Conservation (phyloP, 495 filamentous ascomycete species). For the Penicillium cinerascens region DNA sequence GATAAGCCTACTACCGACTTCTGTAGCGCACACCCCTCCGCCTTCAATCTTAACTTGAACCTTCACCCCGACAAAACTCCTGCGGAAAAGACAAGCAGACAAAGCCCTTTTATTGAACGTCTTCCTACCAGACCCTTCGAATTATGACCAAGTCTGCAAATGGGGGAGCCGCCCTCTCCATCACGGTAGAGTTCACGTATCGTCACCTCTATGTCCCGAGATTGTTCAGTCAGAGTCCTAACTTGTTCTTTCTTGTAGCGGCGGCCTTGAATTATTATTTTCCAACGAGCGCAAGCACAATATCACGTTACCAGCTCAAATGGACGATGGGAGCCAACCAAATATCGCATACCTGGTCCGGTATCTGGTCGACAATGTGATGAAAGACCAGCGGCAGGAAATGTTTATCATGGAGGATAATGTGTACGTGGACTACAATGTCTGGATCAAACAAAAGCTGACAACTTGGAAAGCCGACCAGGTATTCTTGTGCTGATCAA, state of each 20-base stretch:
- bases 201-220: neutral
- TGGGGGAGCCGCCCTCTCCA: constrained; percentile 33
- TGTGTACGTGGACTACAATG: constrained; percentile 58
- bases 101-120: neutral
- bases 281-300: constrained; percentile 70
- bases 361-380: constrained; percentile 76
- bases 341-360: constrained; percentile 75
- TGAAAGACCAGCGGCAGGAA: constrained; percentile 83
- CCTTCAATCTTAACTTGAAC: constrained; percentile 1
- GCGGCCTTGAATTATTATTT: constrained; percentile 95
- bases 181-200: constrained; percentile 77
- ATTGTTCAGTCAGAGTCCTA: constrained; percentile 2
- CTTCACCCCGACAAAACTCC: neutral
- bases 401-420: constrained; percentile 84
- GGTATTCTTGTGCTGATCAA: constrained; percentile 98
- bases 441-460: neutral
- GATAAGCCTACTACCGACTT: too few species aligned
- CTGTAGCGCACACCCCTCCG: constrained; percentile 21
- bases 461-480: constrained; percentile 62
- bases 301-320: constrained; percentile 62
- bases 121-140: neutral
- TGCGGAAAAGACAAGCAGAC: neutral
- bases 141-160: constrained; percentile 9
- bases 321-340: constrained; percentile 53
- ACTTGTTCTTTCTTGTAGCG: constrained; percentile 48